Conservation (phyloP, 2,329 filamentous ascomycete species). For the Alternaria dauci region DNA sequence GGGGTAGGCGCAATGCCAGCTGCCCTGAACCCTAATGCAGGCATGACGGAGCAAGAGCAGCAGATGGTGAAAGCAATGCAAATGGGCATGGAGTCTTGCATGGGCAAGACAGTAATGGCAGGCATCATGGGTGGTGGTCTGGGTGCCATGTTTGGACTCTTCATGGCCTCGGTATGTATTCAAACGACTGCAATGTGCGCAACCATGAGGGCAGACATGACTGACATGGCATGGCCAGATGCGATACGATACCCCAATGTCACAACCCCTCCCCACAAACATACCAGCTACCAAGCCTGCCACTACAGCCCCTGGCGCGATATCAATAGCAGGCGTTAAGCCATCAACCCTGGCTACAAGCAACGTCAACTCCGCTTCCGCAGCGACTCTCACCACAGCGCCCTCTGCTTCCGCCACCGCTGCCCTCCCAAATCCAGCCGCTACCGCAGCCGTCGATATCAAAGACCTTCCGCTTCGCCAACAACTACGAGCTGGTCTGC, state of each 20-base stretch:
- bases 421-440: slow-evolving; percentile 55
- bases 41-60: slow-evolving; percentile 56
- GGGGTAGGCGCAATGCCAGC: slow-evolving; percentile 34
- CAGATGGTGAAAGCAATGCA: slow-evolving; percentile 71
- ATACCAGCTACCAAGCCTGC: slow-evolving; percentile 29
- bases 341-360: slow-evolving; percentile 11
- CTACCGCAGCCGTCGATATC: slow-evolving; percentile 58
- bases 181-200: background rate
- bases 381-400: slow-evolving; percentile 8
- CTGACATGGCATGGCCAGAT: slow-evolving; percentile 66
- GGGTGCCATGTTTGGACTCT: slow-evolving; percentile 92
- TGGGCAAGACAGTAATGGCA: slow-evolving; percentile 85
- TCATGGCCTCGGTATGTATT: slow-evolving; percentile 89
- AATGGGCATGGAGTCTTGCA: slow-evolving; percentile 88
- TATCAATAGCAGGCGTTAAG: slow-evolving; percentile 12
- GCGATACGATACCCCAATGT: slow-evolving; percentile 95
- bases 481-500: slow-evolving; percentile 86
- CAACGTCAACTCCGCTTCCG: slow-evolving; percentile 10
- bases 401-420: slow-evolving; percentile 69
- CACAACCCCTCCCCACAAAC: slow-evolving; percentile 50
- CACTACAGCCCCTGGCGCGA: slow-evolving; percentile 54
- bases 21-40: slow-evolving; percentile 46
- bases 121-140: slow-evolving; percentile 94
- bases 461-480: slow-evolving; percentile 78
- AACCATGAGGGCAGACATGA: background rate